A percentile compares a stretch with the other conserved stretches of the same genome.
phyloP scores from a whole-genome alignment of 164 flowering plant species.

The Berberis vulgaris region DNA sequence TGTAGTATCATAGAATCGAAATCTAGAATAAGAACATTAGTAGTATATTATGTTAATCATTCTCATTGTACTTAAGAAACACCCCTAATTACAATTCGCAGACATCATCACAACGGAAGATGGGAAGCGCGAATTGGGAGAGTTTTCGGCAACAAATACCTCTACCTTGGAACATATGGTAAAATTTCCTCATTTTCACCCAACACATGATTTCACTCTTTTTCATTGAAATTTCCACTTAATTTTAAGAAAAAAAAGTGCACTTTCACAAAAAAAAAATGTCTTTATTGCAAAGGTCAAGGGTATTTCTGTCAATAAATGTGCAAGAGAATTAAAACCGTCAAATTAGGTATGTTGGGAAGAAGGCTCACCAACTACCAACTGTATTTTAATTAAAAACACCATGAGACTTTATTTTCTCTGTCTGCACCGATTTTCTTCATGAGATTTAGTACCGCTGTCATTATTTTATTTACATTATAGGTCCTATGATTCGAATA shows the following conservation, averaged over 20 bases:
- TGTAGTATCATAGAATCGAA: too few species aligned
- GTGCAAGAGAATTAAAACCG: background rate
- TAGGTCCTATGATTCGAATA: background rate
- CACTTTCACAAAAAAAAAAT: too few species aligned
- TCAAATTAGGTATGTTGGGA: constrained; percentile 17
- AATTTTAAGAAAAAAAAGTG: too few species aligned
- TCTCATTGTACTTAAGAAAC: too few species aligned
- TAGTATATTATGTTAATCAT: too few species aligned
- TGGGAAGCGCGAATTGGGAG: constrained; percentile 99
- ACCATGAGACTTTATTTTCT: too few species aligned
- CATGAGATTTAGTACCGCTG: constrained; percentile 3
- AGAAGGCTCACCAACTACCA: background rate
- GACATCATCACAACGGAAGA: constrained; percentile 97
- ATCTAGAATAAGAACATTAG: too few species aligned
- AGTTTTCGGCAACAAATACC: constrained; percentile 92
- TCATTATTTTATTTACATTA: constrained; percentile 6
- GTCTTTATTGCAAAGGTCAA: too few species aligned
- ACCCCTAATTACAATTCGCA: constrained; percentile 14
- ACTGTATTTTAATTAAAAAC: constrained; percentile 13
- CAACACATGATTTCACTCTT: too few species aligned
- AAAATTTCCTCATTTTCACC: constrained; percentile 5
- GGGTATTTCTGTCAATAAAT: too few species aligned
- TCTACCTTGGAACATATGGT: constrained; percentile 95
- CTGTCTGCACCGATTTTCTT: background rate
- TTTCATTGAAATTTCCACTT: too few species aligned